phyloP scores from a whole-genome alignment of 108 stramenopile genomes.

The Stephanodiscus minutulus region DNA sequence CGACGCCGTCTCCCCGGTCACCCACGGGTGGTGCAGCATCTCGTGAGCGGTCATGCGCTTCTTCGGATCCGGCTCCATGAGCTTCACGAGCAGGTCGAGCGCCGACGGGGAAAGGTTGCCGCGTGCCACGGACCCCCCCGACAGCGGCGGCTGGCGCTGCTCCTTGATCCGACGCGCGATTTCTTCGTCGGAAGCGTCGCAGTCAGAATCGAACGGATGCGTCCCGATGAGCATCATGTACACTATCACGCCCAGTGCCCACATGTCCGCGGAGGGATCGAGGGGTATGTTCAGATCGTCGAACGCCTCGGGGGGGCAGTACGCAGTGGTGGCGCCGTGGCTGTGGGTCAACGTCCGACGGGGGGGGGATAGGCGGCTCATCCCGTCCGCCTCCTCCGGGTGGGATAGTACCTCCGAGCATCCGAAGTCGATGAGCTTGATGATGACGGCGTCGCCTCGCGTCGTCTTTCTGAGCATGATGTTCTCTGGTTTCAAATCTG shows the following conservation, averaged over 20 bases:
- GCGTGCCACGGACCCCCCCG: constrained; percentile 13
- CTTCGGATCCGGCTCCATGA: constrained; percentile 60
- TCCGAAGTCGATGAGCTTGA: constrained; percentile 61
- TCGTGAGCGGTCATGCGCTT: constrained; percentile 61
- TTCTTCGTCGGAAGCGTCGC: constrained; percentile 44
- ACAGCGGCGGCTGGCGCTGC: constrained; percentile 43
- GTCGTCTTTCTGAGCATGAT: constrained; percentile 48
- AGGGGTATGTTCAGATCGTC: constrained; percentile 18
- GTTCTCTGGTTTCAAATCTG: constrained; percentile 56
- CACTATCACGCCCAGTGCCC: constrained; percentile 53
- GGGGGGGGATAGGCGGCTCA: constrained; percentile 19
- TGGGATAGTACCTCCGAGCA: constrained; percentile 44
- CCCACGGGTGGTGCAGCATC: constrained; percentile 74
- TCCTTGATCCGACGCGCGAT: constrained; percentile 48
- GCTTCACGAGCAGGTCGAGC: constrained; percentile 51
- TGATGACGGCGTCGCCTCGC: constrained; percentile 28
- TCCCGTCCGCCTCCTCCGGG: constrained; percentile 28
- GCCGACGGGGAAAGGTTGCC: constrained; percentile 62
- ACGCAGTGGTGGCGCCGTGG: constrained; percentile 50
- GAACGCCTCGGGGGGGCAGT: constrained; percentile 55
- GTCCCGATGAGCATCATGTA: constrained; percentile 63
- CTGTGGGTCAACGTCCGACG: constrained; percentile 27
- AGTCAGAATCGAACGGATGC: constrained; percentile 65
- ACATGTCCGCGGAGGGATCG: constrained; percentile 46
- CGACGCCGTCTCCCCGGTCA: constrained; percentile 71